Conservation (phyloP, 2,329 filamentous ascomycete species). For the Zasmidium cellare region DNA sequence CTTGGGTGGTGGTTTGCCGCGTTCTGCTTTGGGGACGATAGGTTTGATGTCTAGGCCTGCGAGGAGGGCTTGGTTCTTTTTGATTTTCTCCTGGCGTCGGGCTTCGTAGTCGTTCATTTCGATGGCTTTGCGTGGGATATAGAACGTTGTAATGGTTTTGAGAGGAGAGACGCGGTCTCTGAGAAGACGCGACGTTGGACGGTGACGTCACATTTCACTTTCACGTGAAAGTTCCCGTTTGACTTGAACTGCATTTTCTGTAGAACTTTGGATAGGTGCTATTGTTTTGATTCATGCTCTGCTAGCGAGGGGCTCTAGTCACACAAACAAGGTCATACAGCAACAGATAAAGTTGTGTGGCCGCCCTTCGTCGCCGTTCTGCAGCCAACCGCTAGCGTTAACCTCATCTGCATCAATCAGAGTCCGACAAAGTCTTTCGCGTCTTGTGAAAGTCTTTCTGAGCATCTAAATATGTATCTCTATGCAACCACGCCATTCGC, state of each 20-base stretch:
- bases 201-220: neutral
- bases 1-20: conserved; percentile 36
- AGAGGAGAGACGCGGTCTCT: neutral
- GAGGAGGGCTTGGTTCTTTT: conserved; percentile 50
- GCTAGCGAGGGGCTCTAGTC: no score
- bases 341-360: no score
- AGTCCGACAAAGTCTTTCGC: no score
- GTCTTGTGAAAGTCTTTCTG: no score
- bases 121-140: neutral
- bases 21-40: conserved; percentile 16
- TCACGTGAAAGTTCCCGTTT: neutral
- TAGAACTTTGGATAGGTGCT: no score
- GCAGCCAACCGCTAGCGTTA: no score
- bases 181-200: neutral
- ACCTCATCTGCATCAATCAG: no score
- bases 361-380: no score
- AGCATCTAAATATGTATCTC: neutral
- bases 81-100: conserved; percentile 50
- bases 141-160: neutral
- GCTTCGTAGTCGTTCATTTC: conserved; percentile 48
- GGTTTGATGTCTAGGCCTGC: conserved; percentile 48
- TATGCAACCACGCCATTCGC: conserved; percentile 51
- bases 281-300: no score
- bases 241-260: no score
- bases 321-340: no score